These are phyloP conservation scores for Pelargonium australe DNA, from an alignment of 441 rosid genomes.

Conservation along the genomic window DNA sequence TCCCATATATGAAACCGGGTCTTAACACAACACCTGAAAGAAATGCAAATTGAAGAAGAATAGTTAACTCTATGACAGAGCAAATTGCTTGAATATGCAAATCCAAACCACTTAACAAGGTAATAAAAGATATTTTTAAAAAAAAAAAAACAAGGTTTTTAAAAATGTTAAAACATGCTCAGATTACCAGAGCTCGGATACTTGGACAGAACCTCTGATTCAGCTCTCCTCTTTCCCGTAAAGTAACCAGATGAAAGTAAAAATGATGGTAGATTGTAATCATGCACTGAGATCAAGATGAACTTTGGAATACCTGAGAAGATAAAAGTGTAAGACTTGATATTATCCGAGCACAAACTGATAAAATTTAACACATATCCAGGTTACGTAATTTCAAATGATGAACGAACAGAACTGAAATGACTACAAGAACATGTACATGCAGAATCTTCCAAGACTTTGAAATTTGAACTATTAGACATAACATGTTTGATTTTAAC, in stretches of 20 bases:
- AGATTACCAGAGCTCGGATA: slow-evolving; percentile 69
- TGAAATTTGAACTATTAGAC: no score
- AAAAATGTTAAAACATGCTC: not conserved
- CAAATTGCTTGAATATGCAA: not conserved
- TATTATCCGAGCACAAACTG: no score
- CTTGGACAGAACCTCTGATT: slow-evolving; percentile 76
- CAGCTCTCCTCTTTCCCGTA: slow-evolving; percentile 80
- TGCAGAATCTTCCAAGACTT: no score
- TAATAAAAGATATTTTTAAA: no score
- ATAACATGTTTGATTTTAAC: no score
- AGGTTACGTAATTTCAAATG: slow-evolving; percentile 1
- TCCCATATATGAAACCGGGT: slow-evolving; percentile 83
- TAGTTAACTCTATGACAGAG: slow-evolving; percentile 1
- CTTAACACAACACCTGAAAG: slow-evolving; percentile 70
- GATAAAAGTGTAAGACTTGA: no score
- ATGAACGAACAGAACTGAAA: not conserved
- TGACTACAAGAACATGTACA: no score
- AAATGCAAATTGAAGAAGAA: slow-evolving; percentile 17
- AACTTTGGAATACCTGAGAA: slow-evolving; percentile 73
- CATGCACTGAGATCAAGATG: slow-evolving; percentile 74
- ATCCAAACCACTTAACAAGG: not conserved
- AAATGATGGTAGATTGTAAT: slow-evolving; percentile 84
- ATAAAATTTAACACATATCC: not conserved
- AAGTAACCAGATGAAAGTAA: slow-evolving; percentile 67
- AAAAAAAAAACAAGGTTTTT: no score